A percentile compares a stretch with the other conserved stretches of the same genome.
These are phyloP conservation scores for Triglochin maritima DNA, from an alignment of 106 monocot species.

Conservation along the genomic window DNA sequence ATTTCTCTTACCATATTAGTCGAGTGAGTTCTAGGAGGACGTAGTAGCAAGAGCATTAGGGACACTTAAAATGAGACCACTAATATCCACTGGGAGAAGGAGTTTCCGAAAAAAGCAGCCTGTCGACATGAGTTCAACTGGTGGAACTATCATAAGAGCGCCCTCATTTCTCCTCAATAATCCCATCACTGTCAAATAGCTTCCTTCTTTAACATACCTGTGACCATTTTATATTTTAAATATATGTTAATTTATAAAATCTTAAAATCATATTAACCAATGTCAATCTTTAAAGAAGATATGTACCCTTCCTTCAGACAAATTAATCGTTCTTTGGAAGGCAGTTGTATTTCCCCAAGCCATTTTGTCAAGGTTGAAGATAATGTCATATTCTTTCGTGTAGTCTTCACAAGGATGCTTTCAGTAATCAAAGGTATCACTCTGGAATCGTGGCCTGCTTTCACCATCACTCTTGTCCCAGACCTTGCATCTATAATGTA, in stretches of 20 bases:
- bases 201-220: constrained; percentile 72
- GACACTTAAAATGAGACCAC: constrained; percentile 42
- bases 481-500: constrained; percentile 68
- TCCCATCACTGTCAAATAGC: constrained; percentile 59
- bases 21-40: background rate
- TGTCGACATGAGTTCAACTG: constrained; percentile 45
- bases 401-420: constrained; percentile 40
- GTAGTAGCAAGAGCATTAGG: background rate
- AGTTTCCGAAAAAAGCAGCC: constrained; percentile 41
- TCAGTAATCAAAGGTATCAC: constrained; percentile 56
- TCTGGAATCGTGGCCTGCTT: constrained; percentile 55
- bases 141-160: constrained; percentile 41
- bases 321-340: constrained; percentile 29
- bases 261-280: background rate
- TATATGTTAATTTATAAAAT: background rate
- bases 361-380: constrained; percentile 67
- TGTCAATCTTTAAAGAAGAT: background rate
- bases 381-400: constrained; percentile 30
- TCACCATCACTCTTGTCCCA: constrained; percentile 52
- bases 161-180: constrained; percentile 43
- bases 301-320: constrained; percentile 68
- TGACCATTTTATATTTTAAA: background rate
- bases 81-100: constrained; percentile 62
- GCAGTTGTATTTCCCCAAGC: constrained; percentile 51
- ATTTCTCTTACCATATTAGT: background rate